Conservation (phyloP, 352 stramenopile species). For the Phytophthora pseudosyringae region DNA sequence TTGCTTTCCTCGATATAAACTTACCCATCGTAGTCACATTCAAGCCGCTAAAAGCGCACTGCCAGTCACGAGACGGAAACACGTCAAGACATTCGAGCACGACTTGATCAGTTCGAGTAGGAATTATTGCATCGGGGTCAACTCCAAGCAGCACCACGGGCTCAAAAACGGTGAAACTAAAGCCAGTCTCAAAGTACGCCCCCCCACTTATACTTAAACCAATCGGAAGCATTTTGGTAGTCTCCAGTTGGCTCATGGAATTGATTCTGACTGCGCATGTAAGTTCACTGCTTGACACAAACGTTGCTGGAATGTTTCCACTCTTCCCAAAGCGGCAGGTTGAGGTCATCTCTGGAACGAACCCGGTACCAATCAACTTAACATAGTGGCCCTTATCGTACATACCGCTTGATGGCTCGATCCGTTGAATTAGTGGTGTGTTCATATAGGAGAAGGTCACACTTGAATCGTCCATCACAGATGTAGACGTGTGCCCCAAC, state of each 20-base stretch:
- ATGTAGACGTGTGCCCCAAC: slow-evolving; percentile 32
- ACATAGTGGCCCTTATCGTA: slow-evolving; percentile 29
- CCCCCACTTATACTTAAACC: slow-evolving; percentile 38
- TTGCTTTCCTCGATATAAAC: slow-evolving; percentile 24
- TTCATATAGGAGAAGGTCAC: slow-evolving; percentile 42
- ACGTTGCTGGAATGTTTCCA: slow-evolving; percentile 12
- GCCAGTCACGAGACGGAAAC: slow-evolving; percentile 29
- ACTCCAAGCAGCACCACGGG: slow-evolving; percentile 26
- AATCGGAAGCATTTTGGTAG: slow-evolving; percentile 24
- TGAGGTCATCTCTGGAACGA: slow-evolving; percentile 20
- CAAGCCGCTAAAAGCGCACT: slow-evolving; percentile 38
- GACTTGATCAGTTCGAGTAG: slow-evolving; percentile 27
- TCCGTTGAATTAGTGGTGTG: slow-evolving; percentile 29
- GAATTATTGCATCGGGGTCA: slow-evolving; percentile 35
- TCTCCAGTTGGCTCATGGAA: slow-evolving; percentile 7
- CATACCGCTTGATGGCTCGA: slow-evolving; percentile 39
- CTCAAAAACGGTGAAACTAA: slow-evolving; percentile 38
- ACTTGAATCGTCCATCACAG: not conserved
- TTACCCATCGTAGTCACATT: slow-evolving; percentile 36
- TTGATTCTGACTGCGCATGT: slow-evolving; percentile 22
- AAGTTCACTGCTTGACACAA: slow-evolving; percentile 29
- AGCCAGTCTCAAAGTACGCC: slow-evolving; percentile 41
- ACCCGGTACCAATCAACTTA: slow-evolving; percentile 29
- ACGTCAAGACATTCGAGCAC: slow-evolving; percentile 26
- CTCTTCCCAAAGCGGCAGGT: slow-evolving; percentile 40